Evolutionary conservation across 1,284 basidiomycete species (phyloP), one percentile per base, ranked within the genome.

Genomic region (Cutaneotrichosporon curvatum): DNA sequence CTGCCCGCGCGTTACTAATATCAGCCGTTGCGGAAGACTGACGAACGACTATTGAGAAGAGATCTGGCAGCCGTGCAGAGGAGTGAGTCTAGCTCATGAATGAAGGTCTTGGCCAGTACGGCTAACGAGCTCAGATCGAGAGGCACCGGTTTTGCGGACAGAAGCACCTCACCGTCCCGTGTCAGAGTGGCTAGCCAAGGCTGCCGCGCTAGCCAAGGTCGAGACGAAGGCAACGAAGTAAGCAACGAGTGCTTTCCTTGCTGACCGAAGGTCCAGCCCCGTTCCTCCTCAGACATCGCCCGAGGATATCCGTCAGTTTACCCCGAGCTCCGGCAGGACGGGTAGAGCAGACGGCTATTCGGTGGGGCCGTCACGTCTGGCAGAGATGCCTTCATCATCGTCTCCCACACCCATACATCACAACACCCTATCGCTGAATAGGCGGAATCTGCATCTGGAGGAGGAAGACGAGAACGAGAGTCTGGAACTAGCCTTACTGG

Each of bases 281-380:
- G 12, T 7, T 7, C 12, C 12, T 12, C 25, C 25, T 28, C 25
- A 7, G 7, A 28, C 25, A 7, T 43, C 43, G 3, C 36, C 43
- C 0, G 65, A 65, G 31, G 60, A 61, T 15, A 67, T 67, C 12
- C 45, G 48, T 5, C 51, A 47, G 7, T 63, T 62, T 34, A 63
- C 63, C 1, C 62, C 62, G 1, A 61, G 58, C 37, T 61, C 62
- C 1, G 50, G 2, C 37, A 31, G 11, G 23, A 11, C 4, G 28
- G 23, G 16, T 21, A 12, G 36, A 16, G 19, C 25, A 28, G 25
- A 28, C 25, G 12, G 25, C 8, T n/a, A n/a, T n/a, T n/a, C n/a
- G n/a, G n/a, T n/a, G n/a, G n/a, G n/a, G n/a, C n/a, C n/a, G n/a
- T n/a, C n/a, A n/a, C n/a, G n/a, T n/a, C n/a, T n/a, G 9, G 20